phyloP scores from a whole-genome alignment of 495 filamentous ascomycete genomes.

The Letharia lupina region DNA sequence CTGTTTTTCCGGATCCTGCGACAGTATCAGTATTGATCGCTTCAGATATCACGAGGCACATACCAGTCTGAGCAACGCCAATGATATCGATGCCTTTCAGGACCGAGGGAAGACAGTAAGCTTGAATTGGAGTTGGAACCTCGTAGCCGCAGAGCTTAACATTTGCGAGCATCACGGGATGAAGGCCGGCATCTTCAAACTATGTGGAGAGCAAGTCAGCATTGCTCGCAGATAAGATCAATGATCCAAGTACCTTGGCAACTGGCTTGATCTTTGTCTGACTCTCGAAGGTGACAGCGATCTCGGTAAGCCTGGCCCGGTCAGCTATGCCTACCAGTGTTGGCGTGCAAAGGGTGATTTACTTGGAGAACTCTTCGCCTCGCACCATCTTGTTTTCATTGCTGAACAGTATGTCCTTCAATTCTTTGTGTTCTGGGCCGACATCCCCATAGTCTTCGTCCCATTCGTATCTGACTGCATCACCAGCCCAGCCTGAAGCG shows the following conservation, averaged over 20 bases:
- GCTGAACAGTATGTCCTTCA: constrained; percentile 69
- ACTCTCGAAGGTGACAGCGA: constrained; percentile 55
- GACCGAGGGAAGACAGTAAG: constrained; percentile 72
- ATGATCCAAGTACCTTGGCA: constrained; percentile 29
- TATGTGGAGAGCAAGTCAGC: constrained; percentile 23
- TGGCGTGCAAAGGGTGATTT: constrained; percentile 30
- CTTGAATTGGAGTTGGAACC: constrained; percentile 76
- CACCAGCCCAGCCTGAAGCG: constrained; percentile 43
- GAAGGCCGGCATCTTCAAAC: constrained; percentile 73
- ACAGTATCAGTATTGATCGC: not conserved
- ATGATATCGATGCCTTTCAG: constrained; percentile 67
- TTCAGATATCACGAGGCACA: constrained; percentile 24
- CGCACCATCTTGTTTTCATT: constrained; percentile 35
- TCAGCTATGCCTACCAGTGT: constrained; percentile 4
- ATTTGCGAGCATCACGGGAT: constrained; percentile 75
- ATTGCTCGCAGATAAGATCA: not conserved
- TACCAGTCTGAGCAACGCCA: constrained; percentile 87
- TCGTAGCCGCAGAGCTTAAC: constrained; percentile 57
- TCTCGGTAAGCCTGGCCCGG: constrained; percentile 41
- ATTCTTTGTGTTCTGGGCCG: constrained; percentile 54
- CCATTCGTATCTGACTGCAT: constrained; percentile 70
- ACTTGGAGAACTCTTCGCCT: constrained; percentile 30
- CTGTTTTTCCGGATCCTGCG: constrained; percentile 90
- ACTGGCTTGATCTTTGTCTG: constrained; percentile 45
- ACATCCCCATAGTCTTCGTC: constrained; percentile 78